These are phyloP conservation scores for Gaertneriomyces semiglobifer DNA, from an alignment of 192 early-diverging fungal genomes.

Conservation along the genomic window DNA sequence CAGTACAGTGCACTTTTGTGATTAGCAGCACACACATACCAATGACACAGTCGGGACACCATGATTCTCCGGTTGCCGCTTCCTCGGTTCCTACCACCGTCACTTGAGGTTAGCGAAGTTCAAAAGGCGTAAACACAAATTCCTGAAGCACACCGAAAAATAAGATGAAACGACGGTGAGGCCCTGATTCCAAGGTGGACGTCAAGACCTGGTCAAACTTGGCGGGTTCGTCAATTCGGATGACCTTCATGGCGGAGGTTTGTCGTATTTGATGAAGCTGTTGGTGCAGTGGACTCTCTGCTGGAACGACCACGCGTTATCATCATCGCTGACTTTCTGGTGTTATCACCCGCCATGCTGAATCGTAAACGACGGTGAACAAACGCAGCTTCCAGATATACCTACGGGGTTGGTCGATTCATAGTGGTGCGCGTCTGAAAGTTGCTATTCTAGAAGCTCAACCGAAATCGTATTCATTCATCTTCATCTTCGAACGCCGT, in stretches of 20 bases:
- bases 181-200: conserved; percentile 9
- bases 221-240: conserved; percentile 27
- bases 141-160: conserved; percentile 34
- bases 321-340: too few relatives aligned
- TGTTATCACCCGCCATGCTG: too few relatives aligned
- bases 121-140: background rate
- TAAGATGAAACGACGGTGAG: conserved; percentile 35
- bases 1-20: background rate
- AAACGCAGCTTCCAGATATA: too few relatives aligned
- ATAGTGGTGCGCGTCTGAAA: too few relatives aligned
- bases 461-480: too few relatives aligned
- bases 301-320: too few relatives aligned
- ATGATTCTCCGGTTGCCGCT: conserved; percentile 39
- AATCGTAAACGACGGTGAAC: too few relatives aligned
- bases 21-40: conserved; percentile 14
- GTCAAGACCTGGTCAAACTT: conserved; percentile 35
- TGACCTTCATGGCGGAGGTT: conserved; percentile 23
- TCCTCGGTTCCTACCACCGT: conserved; percentile 33
- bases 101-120: background rate
- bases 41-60: conserved; percentile 53
- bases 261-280: too few relatives aligned
- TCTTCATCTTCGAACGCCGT: too few relatives aligned
- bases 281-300: too few relatives aligned
- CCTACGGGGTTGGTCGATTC: too few relatives aligned
- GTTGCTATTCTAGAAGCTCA: too few relatives aligned